phyloP scores from a whole-genome alignment of 2,329 filamentous ascomycete genomes.

The Alternaria novae-zelandiae region DNA sequence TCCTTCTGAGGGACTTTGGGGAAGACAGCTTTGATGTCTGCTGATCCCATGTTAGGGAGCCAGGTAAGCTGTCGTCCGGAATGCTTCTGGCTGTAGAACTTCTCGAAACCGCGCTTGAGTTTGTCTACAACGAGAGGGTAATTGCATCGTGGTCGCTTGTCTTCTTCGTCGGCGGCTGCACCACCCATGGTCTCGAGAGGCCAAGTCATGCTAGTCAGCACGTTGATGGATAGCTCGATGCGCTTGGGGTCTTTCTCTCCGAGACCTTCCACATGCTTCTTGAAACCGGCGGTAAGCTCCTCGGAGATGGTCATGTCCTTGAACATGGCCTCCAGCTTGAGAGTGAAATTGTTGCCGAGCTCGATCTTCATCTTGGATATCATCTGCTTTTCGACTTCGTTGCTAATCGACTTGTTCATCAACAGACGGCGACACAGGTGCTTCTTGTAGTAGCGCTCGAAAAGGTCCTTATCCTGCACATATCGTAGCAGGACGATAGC shows the following conservation, averaged over 20 bases:
- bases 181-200: constrained; percentile 83
- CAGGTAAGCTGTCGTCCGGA: constrained; percentile 89
- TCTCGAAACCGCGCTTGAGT: constrained; percentile 83
- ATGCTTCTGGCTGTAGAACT: constrained; percentile 86
- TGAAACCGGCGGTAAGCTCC: constrained; percentile 80
- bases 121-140: constrained; percentile 77
- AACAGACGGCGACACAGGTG: constrained; percentile 88
- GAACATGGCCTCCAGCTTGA: constrained; percentile 96
- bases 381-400: constrained; percentile 93
- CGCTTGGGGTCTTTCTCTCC: constrained; percentile 65
- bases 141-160: constrained; percentile 62
- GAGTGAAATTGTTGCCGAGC: constrained; percentile 90
- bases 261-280: constrained; percentile 68
- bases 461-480: constrained; percentile 89
- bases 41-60: constrained; percentile 77
- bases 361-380: constrained; percentile 97
- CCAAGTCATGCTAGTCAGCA: constrained; percentile 95
- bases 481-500: constrained; percentile 88
- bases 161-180: constrained; percentile 57
- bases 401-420: constrained; percentile 86
- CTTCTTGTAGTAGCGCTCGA: constrained; percentile 98
- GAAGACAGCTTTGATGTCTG: constrained; percentile 83
- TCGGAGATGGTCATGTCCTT: constrained; percentile 90
- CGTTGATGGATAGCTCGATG: constrained; percentile 81
- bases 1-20: constrained; percentile 74